Evolutionary conservation across 441 rosid species (phyloP).

Genomic region (Erysimum cheiri): DNA sequence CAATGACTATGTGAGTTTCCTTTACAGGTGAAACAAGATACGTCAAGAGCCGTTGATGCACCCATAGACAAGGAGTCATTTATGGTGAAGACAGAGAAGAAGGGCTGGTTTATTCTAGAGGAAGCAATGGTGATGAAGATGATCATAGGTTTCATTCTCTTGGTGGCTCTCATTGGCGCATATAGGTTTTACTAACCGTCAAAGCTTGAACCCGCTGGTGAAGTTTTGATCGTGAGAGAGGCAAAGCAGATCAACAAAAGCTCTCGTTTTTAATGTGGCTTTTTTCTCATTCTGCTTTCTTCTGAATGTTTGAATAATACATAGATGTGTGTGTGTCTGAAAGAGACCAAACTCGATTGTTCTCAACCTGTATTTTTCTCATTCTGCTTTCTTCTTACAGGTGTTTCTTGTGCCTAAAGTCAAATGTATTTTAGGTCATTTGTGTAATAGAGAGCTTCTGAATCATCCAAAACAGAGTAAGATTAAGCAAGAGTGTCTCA

Average conservation of each 20-base stretch:
- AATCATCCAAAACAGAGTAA: background rate
- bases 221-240: conserved; percentile 1
- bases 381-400: conserved; percentile 1
- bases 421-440: background rate
- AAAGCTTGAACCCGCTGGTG: conserved; percentile 7
- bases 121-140: conserved; percentile 26
- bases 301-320: background rate
- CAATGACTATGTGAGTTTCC: conserved; percentile 1
- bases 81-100: conserved; percentile 28
- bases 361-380: background rate
- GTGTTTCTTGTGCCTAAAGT: conserved; percentile 10
- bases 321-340: background rate
- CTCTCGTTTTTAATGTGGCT: background rate
- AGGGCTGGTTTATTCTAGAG: conserved; percentile 12
- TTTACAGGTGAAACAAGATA: conserved; percentile 30
- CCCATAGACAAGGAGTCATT: background rate
- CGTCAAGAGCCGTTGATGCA: conserved; percentile 2
- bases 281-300: conserved; percentile 10
- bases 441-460: background rate
- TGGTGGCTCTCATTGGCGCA: conserved; percentile 24
- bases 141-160: conserved; percentile 26
- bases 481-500: background rate
- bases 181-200: conserved; percentile 4
- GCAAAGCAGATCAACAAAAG: conserved; percentile 1
- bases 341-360: background rate